These are phyloP conservation scores for Microsporum canis DNA, from an alignment of 2,329 filamentous ascomycete species.

Conservation along the genomic window DNA sequence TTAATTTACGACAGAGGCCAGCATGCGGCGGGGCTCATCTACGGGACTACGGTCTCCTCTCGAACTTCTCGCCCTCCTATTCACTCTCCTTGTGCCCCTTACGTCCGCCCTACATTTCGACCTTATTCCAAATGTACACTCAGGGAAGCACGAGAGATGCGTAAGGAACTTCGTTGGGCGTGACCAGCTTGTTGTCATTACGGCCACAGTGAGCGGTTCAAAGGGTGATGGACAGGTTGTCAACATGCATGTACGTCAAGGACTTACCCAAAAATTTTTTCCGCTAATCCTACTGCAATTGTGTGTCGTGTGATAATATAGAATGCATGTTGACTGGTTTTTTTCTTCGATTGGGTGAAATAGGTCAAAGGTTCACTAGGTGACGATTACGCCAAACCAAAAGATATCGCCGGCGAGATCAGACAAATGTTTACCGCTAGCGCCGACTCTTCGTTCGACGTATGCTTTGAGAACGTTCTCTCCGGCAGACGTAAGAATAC, in stretches of 20 bases:
- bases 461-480: slow-evolving; percentile 86
- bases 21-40: slow-evolving; percentile 5
- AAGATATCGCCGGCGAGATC: slow-evolving; percentile 83
- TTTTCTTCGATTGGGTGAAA: slow-evolving; percentile 1
- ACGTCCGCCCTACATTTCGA: slow-evolving; percentile 77
- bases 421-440: slow-evolving; percentile 90
- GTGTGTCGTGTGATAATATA: not conserved
- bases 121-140: slow-evolving; percentile 57
- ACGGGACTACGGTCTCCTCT: slow-evolving; percentile 8
- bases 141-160: slow-evolving; percentile 64
- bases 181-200: slow-evolving; percentile 92
- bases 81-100: slow-evolving; percentile 8
- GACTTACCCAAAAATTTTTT: not conserved
- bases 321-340: slow-evolving; percentile 28
- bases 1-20: not conserved
- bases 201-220: slow-evolving; percentile 70
- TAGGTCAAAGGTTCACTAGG: slow-evolving; percentile 91
- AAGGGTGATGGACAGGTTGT: slow-evolving; percentile 86
- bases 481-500: slow-evolving; percentile 50
- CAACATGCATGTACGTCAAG: slow-evolving; percentile 72
- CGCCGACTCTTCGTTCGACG: slow-evolving; percentile 83
- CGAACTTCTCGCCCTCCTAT: slow-evolving; percentile 9
- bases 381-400: slow-evolving; percentile 88
- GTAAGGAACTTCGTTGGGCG: slow-evolving; percentile 90
- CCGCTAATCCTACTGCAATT: not conserved